Base-by-base conservation (phyloP, 352 stramenopile species). In the Plasmopara muralis region DNA sequence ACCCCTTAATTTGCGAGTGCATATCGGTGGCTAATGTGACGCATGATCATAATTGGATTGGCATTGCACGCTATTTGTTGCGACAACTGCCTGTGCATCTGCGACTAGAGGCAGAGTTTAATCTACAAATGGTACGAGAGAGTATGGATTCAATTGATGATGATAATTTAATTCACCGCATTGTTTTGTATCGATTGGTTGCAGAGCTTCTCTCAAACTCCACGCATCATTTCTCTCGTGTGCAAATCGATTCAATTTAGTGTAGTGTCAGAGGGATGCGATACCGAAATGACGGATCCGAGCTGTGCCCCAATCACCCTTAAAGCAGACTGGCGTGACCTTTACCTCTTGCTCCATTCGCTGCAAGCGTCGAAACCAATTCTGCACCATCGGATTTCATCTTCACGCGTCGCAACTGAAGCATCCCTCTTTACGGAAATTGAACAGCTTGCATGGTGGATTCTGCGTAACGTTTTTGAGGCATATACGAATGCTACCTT, bases 341-440 rank as follows among this genome's bases (percentile, higher is more conserved):
- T 87, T 2, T 65, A 85, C 29, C 60, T 92, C 16, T 66, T 90
- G 20, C 71, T 92, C 10, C 81, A 94, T 47, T 70, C 58, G 5
- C 66, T 94, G 14, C 77, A 89, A 33, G 74, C 80, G 9, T 91
- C 81, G 9, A 88, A 86, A 14, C 83, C 83, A 8, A 71, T 94
- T 51, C 67, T 94, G 15, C 73, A 89, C 38, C 83, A 88, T 40
- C 76, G 72, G 45, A 72, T 61, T 16, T 77, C 70, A 6, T 82
- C 68, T 13, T 72, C 69, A 33, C 73, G 73, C 6, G 60, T 84
- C 13, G 68, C 73, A 15, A 79, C 70, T 5, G 73, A 85, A 47
- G 68, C 66, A 6, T 60, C 55, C 0, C 47, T 82, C 2, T 87
- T 72, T 44, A 58, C 51, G 50, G 63, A 76, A 28, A 80, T 70